Conservation (phyloP, 345 rosid genomes). For the thale cress (Arabidopsis thaliana) region TAIR10.1 NC_003076.8:1664001-1664500, state of each 20-base stretch:
- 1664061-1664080: conserved; percentile 8
- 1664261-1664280: conserved; percentile 16
- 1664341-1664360: conserved; percentile 67
- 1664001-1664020: background rate
- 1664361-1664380: conserved; percentile 60
- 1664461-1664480: conserved; percentile 20
- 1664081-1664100: conserved; percentile 12
- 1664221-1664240: conserved; percentile 16
- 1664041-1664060: conserved; percentile 8
- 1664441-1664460: conserved; percentile 32
- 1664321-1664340: conserved; percentile 63
- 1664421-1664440: conserved; percentile 33
- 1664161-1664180: conserved; percentile 16
- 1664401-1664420: conserved; percentile 31
- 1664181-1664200: conserved; percentile 26
- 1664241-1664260: conserved; percentile 19
- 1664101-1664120: conserved; percentile 19
- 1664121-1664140: background rate
- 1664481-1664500: conserved; percentile 17
- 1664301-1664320: background rate
- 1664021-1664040: background rate
- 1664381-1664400: conserved; percentile 48
- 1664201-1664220: conserved; percentile 36
- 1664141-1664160: background rate
- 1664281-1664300: conserved; percentile 1